phyloP scores from a whole-genome alignment of 2,329 filamentous ascomycete genomes.

The Shiraia sp. region DNA sequence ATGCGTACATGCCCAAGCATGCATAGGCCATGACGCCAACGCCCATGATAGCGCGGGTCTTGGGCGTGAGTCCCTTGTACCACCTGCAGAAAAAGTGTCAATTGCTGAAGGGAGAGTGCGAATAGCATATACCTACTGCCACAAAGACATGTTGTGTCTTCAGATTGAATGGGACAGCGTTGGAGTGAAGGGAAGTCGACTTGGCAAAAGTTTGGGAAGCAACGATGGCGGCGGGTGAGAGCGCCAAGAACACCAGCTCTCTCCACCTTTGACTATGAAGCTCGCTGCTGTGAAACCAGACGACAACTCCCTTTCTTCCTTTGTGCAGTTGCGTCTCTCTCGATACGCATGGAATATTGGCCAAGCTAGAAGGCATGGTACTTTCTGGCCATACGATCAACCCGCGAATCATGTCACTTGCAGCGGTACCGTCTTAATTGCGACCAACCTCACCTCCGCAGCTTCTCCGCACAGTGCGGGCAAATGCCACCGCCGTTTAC shows the following conservation, averaged over 20 bases:
- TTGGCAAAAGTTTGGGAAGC: background rate
- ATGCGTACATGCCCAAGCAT: conserved; percentile 69
- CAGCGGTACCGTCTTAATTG: too few species aligned
- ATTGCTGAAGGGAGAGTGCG: background rate
- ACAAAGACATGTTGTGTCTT: conserved; percentile 36
- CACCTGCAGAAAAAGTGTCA: conserved; percentile 26
- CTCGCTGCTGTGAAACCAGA: background rate
- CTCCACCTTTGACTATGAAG: background rate
- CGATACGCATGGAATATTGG: too few species aligned
- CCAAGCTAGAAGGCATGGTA: too few species aligned
- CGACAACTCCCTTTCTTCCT: too few species aligned
- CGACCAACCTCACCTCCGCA: conserved; percentile 17
- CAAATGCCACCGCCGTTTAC: conserved; percentile 26
- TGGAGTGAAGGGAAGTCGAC: conserved; percentile 5
- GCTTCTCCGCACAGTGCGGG: conserved; percentile 17
- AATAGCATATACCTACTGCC: conserved; percentile 38
- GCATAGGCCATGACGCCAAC: conserved; percentile 78
- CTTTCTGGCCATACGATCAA: background rate
- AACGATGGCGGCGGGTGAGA: background rate
- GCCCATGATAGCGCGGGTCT: conserved; percentile 73
- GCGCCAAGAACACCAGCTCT: conserved; percentile 1
- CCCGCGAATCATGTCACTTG: background rate
- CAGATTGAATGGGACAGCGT: conserved; percentile 2
- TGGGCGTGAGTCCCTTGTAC: conserved; percentile 72
- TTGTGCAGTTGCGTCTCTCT: too few species aligned